Conservation (phyloP, 2,329 filamentous ascomycete species). For the Colletotrichum sp. region DNA sequence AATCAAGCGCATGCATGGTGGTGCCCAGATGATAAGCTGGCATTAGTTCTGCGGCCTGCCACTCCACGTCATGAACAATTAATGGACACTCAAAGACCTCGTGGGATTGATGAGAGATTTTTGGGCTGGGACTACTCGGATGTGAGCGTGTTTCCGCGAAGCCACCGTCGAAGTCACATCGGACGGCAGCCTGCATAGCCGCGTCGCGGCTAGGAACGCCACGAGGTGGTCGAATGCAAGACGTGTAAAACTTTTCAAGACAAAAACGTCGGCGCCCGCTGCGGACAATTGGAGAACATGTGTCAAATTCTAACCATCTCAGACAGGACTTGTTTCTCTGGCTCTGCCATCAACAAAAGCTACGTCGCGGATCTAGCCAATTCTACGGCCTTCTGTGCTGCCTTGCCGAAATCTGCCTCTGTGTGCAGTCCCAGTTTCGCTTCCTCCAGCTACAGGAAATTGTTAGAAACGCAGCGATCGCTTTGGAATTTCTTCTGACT, state of each 20-base stretch:
- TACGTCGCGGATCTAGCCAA: constrained; percentile 24
- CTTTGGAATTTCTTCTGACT: constrained; percentile 18
- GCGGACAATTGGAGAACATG: background rate
- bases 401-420: constrained; percentile 42
- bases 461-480: background rate
- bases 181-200: background rate
- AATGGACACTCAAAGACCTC: background rate
- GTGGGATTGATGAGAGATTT: background rate
- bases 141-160: background rate
- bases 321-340: background rate
- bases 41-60: background rate
- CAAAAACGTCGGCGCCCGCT: background rate
- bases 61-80: background rate
- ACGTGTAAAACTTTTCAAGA: background rate
- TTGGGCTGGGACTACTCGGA: background rate
- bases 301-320: background rate
- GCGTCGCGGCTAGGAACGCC: background rate
- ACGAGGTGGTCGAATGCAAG: background rate
- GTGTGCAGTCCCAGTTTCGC: constrained; percentile 39
- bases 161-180: background rate
- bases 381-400: constrained; percentile 36
- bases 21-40: background rate
- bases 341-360: accelerated
- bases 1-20: background rate
- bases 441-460: constrained; percentile 32